These are phyloP conservation scores for Cercospora sojina DNA, from an alignment of 2,329 filamentous ascomycete species.

Conservation along the genomic window DNA sequence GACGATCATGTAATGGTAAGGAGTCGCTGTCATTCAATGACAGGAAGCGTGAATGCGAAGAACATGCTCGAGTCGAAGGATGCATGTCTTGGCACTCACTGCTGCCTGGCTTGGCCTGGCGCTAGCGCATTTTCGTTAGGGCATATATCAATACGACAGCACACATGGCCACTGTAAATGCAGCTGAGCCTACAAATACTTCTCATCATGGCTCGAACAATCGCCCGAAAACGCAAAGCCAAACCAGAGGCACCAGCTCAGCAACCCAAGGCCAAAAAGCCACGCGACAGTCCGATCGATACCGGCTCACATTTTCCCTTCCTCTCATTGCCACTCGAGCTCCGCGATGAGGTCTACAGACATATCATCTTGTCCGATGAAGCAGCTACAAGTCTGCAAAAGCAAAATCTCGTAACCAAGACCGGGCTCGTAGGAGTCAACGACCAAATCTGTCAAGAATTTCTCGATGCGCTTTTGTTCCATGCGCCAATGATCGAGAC, in stretches of 20 bases:
- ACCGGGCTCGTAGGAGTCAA: constrained; percentile 11
- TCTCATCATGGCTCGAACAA: background rate
- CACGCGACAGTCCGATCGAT: background rate
- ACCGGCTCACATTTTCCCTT: constrained; percentile 30
- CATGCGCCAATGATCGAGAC: constrained; percentile 11
- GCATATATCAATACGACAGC: background rate
- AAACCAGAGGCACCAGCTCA: background rate
- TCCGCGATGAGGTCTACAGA: constrained; percentile 43
- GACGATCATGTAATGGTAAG: background rate
- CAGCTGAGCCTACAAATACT: background rate
- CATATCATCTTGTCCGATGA: background rate
- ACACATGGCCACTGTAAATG: background rate
- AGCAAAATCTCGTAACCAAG: constrained; percentile 5
- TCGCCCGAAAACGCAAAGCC: background rate
- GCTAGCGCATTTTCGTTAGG: background rate
- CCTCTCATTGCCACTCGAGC: constrained; percentile 38
- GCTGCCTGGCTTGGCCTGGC: background rate
- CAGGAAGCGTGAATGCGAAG: background rate
- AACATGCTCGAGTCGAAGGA: background rate
- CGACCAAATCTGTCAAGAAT: constrained; percentile 13
- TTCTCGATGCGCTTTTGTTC: constrained; percentile 13
- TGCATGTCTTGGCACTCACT: background rate
- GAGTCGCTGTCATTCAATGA: background rate
- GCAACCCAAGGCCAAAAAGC: background rate
- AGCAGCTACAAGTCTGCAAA: background rate